Evolutionary conservation across 2,329 filamentous ascomycete genomes (phyloP).

Genomic region (Penicillium fuscoglaucum): DNA sequence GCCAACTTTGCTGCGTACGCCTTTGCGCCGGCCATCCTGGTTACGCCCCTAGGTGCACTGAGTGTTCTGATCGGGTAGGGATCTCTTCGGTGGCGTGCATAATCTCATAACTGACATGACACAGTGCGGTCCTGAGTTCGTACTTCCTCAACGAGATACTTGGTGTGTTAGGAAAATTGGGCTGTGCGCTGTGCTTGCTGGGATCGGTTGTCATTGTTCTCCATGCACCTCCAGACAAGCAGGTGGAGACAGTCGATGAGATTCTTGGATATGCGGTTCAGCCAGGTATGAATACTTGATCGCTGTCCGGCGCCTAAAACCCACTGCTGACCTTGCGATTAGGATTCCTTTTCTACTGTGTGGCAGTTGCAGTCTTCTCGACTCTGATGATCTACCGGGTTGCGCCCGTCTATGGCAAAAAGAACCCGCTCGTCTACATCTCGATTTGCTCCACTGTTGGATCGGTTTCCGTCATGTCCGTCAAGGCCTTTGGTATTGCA

Average conservation of each 20-base stretch:
- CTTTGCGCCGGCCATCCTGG: constrained; percentile 96
- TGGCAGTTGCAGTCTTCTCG: constrained; percentile 78
- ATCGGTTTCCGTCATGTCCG: constrained; percentile 97
- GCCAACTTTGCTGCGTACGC: constrained; percentile 98
- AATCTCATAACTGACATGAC: constrained; percentile 24
- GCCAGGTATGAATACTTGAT: constrained; percentile 63
- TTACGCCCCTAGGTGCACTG: constrained; percentile 89
- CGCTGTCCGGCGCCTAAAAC: background rate
- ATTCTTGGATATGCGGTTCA: constrained; percentile 88
- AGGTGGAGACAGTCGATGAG: constrained; percentile 86
- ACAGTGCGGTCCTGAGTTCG: constrained; percentile 81
- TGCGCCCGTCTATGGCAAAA: constrained; percentile 85
- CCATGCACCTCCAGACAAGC: constrained; percentile 90
- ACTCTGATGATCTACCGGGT: constrained; percentile 95
- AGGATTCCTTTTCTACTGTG: constrained; percentile 90
- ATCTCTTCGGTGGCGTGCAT: background rate
- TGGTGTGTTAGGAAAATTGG: constrained; percentile 87
- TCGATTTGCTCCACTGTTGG: constrained; percentile 98
- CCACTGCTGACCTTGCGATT: background rate
- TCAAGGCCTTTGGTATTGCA: constrained; percentile 97
- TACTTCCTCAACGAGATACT: constrained; percentile 91
- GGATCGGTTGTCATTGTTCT: constrained; percentile 97
- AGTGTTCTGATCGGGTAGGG: constrained; percentile 82
- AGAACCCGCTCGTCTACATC: constrained; percentile 92
- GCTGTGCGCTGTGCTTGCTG: constrained; percentile 93